Evolutionary conservation across 2,329 filamentous ascomycete genomes (phyloP).

Genomic region (Colletotrichum phormii): DNA sequence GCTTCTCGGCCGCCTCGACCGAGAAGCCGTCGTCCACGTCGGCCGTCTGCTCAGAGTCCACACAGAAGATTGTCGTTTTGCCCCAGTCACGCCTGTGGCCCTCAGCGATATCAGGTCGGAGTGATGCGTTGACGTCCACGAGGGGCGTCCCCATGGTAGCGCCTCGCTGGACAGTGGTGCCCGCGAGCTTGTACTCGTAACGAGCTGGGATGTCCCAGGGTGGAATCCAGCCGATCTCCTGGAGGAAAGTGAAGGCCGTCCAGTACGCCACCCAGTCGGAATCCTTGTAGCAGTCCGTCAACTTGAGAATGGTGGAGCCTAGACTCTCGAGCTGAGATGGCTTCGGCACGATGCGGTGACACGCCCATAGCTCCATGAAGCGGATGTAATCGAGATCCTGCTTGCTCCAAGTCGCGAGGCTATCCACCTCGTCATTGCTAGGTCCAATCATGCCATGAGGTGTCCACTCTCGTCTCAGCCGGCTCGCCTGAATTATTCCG

Average conservation of each 20-base stretch:
- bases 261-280: conserved; percentile 56
- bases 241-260: conserved; percentile 74
- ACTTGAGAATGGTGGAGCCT: conserved; percentile 71
- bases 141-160: conserved; percentile 54
- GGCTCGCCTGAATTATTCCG: conserved; percentile 62
- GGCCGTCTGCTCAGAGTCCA: conserved; percentile 73
- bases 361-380: conserved; percentile 77
- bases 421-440: conserved; percentile 38
- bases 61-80: conserved; percentile 74
- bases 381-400: conserved; percentile 68
- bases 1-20: conserved; percentile 66
- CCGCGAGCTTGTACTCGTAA: conserved; percentile 69
- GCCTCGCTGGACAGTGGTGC: conserved; percentile 54
- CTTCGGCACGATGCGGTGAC: conserved; percentile 33
- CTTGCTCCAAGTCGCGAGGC: conserved; percentile 54
- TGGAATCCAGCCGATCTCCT: conserved; percentile 78
- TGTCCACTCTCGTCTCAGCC: conserved; percentile 61
- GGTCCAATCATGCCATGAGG: conserved; percentile 61
- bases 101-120: conserved; percentile 57
- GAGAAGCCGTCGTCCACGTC: conserved; percentile 87
- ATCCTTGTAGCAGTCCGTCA: conserved; percentile 69
- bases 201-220: conserved; percentile 77
- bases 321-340: conserved; percentile 36
- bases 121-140: conserved; percentile 45
- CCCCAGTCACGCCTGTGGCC: conserved; percentile 69